Evolutionary conservation across 2,329 filamentous ascomycete genomes (phyloP).

Genomic region (Phaeosphaeriaceae sp.): DNA sequence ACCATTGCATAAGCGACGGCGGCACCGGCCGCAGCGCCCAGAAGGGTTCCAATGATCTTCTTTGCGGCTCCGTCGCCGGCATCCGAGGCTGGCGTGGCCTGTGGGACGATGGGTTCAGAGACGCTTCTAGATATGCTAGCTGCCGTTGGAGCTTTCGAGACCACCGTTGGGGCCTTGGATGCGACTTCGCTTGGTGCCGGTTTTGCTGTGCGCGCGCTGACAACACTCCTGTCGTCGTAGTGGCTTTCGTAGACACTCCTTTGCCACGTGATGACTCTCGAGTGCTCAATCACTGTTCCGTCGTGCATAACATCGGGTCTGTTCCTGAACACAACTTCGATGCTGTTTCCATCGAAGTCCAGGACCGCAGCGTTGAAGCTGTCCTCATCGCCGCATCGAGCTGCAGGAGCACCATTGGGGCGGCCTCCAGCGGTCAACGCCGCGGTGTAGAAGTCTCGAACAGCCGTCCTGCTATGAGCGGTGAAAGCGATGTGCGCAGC

Average conservation of each 20-base stretch:
- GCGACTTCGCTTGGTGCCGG: conserved; percentile 31
- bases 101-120: conserved; percentile 42
- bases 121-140: conserved; percentile 30
- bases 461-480: conserved; percentile 70
- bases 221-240: conserved; percentile 41
- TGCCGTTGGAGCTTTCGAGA: conserved; percentile 28
- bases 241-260: conserved; percentile 42
- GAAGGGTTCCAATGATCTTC: conserved; percentile 75
- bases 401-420: conserved; percentile 64
- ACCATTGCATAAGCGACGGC: conserved; percentile 79
- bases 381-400: conserved; percentile 61
- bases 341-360: conserved; percentile 84
- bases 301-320: conserved; percentile 49
- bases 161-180: conserved; percentile 34
- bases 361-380: conserved; percentile 71
- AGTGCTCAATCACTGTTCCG: conserved; percentile 51
- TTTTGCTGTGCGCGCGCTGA: conserved; percentile 36
- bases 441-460: conserved; percentile 75
- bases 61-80: conserved; percentile 62
- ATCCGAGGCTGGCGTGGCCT: conserved; percentile 34
- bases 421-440: conserved; percentile 71
- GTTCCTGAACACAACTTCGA: conserved; percentile 75
- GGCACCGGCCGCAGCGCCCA: conserved; percentile 81
- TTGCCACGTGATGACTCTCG: conserved; percentile 54
- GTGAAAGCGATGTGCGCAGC: conserved; percentile 72